Base-by-base conservation (phyloP, 176 grass and related monocot species). In the Zoysia japonica region DNA sequence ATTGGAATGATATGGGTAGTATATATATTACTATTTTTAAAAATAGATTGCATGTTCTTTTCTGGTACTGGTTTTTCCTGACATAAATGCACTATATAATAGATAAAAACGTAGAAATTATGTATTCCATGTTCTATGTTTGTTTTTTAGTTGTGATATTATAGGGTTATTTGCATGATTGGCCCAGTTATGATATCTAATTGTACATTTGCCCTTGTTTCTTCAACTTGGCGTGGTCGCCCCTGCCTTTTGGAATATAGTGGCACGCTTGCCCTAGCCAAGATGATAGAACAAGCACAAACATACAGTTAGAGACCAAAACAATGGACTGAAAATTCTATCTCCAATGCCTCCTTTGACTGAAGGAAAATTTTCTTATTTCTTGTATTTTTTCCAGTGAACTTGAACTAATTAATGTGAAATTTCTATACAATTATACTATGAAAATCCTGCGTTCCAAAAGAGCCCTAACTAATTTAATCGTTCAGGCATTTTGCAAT, bases 401-500 rank as follows among this genome's bases (percentile, higher is more conserved):
- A 28, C 28, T 28, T 28, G 28, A 28, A 28, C 28, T 28, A 28
- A 28, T 28, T 28, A 28, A 28, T 28, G 28, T 28, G 28, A 28
- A 28, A 28, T 28, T 28, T 28, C 28, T 28, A 28, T 28, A 28
- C 28, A 28, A 28, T 28, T 28, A 28, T 28, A 28, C 28, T 28
- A 0, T 28, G 28, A 28, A 28, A 28, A 28, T 28, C 28, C 28
- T 28, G 28, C 28, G 0, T 28, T 28, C 0, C 28, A 28, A 28
- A 28, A 28, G 28, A 28, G 28, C 28, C 28, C 53, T 55, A 55
- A 52, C 17, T 17, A 55, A 55, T 17, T 69, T 82, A 53, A 40
- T 80, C 66, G 46, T 89, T 51, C 74, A 97, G 95, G 87, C 89
- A 97, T 92, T 94, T 87, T 75, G 92, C 95, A 74, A 92, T 97